These are phyloP conservation scores for Taxawa tesnikishii DNA, from an alignment of 2,329 filamentous ascomycete genomes.

Conservation along the genomic window DNA sequence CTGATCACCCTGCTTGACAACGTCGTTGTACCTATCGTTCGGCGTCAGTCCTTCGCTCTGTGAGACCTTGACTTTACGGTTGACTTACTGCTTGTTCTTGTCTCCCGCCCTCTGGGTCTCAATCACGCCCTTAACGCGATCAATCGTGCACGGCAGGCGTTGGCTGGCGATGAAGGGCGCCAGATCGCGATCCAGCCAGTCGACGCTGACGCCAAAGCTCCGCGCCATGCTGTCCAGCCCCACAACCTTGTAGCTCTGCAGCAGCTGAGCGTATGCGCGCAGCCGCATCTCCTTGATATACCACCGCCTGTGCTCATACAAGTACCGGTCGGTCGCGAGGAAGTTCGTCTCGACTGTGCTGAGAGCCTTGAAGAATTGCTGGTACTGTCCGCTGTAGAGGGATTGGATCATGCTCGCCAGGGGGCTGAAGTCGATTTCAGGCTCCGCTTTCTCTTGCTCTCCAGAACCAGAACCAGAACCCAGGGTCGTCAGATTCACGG, in stretches of 20 bases:
- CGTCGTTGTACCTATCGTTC: conserved; percentile 60
- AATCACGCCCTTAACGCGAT: conserved; percentile 91
- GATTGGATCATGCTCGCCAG: conserved; percentile 81
- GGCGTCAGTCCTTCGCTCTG: not conserved
- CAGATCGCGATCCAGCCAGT: conserved; percentile 90
- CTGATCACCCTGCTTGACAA: conserved; percentile 94
- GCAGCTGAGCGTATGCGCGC: conserved; percentile 87
- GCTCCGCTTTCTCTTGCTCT: conserved; percentile 66
- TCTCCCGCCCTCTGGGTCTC: conserved; percentile 96
- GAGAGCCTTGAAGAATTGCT: conserved; percentile 81
- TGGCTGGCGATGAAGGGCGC: conserved; percentile 94
- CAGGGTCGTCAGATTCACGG: conserved; percentile 79
- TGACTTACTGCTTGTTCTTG: conserved; percentile 84
- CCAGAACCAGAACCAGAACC: conserved; percentile 45
- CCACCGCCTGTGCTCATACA: conserved; percentile 93
- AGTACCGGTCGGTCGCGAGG: conserved; percentile 84
- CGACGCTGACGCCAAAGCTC: conserved; percentile 92
- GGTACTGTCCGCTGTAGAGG: conserved; percentile 88
- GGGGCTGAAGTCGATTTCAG: conserved; percentile 76
- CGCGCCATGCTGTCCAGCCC: conserved; percentile 95
- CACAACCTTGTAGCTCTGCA: conserved; percentile 95
- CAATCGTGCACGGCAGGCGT: conserved; percentile 91
- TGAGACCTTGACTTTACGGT: not conserved
- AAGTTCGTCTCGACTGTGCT: conserved; percentile 88
- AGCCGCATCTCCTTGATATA: conserved; percentile 98